Percentiles rank a stretch among this genome's conserved stretches.
Conservation (phyloP, 306 rosid genomes). For the Pachyrhizus erosus region DNA sequence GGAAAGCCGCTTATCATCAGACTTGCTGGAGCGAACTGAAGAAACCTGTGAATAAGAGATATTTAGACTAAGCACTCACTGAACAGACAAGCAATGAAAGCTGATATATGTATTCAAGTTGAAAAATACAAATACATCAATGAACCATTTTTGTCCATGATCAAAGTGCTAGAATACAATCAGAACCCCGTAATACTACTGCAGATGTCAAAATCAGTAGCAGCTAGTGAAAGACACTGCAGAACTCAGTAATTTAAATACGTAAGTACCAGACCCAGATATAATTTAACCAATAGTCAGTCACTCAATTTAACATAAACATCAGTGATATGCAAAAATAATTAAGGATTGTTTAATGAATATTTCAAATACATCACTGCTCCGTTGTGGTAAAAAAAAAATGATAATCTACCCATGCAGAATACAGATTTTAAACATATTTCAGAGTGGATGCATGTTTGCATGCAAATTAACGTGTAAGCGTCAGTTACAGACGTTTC, state of each 20-base stretch:
- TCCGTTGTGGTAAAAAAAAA: too few relatives aligned
- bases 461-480: neutral
- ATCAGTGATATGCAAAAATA: neutral
- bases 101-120: neutral
- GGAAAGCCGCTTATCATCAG: constrained; percentile 94
- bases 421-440: neutral
- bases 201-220: constrained; percentile 24
- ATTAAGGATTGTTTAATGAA: neutral
- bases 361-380: too few relatives aligned
- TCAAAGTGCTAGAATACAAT: constrained; percentile 4
- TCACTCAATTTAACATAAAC: constrained; percentile 10
- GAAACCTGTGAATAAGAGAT: constrained; percentile 78
- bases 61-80: constrained; percentile 43
- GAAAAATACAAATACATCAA: constrained; percentile 25
- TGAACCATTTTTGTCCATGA: constrained; percentile 19
- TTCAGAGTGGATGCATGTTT: constrained; percentile 32
- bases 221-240: constrained; percentile 28
- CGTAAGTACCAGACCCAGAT: constrained; percentile 12
- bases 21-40: constrained; percentile 94
- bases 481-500: neutral
- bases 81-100: constrained; percentile 26
- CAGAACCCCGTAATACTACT: constrained; percentile 9
- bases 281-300: neutral
- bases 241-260: too few relatives aligned
- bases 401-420: neutral